Percentiles rank a stretch among this genome's conserved stretches.
Evolutionary conservation across 192 early-diverging fungal genomes (phyloP).

Genomic region (Phlyctochytrium planicorne): DNA sequence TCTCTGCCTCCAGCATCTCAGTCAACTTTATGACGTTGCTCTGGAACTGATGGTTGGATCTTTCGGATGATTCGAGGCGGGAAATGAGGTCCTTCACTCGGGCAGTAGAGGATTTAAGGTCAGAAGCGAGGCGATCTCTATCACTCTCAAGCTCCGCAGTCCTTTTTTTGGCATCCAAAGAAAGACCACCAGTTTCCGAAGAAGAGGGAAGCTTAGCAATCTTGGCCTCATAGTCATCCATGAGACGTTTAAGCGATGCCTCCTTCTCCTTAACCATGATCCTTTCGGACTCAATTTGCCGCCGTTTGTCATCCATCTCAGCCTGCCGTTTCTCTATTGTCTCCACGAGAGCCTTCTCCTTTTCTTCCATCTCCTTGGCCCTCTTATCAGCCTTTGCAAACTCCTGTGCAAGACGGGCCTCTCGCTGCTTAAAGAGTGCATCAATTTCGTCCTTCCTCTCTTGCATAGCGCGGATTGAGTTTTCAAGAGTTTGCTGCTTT

Average conservation of each 20-base stretch:
- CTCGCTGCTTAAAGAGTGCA: conserved; percentile 17
- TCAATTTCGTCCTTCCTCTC: conserved; percentile 23
- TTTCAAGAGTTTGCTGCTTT: conserved; percentile 15
- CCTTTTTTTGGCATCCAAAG: background rate
- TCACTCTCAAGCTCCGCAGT: conserved; percentile 7
- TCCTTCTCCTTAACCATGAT: conserved; percentile 11
- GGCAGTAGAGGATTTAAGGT: background rate
- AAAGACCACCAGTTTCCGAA: background rate
- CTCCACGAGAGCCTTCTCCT: conserved; percentile 9
- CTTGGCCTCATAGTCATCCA: background rate
- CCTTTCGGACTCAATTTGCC: conserved; percentile 15
- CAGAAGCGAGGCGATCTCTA: background rate
- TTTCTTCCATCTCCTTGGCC: conserved; percentile 11
- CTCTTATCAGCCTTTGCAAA: conserved; percentile 16
- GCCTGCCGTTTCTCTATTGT: conserved; percentile 8
- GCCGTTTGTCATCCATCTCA: conserved; percentile 8
- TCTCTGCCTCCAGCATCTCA: conserved; percentile 23
- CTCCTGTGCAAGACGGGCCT: conserved; percentile 12
- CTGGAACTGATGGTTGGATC: conserved; percentile 24
- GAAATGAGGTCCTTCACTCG: background rate
- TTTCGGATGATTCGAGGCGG: conserved; percentile 13
- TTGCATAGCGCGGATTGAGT: conserved; percentile 12
- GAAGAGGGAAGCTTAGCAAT: background rate
- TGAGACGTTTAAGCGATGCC: background rate
- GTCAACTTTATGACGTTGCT: conserved; percentile 23